A percentile compares a stretch with the other conserved stretches of the same genome.
These are phyloP conservation scores for Podospora pseudoanserina DNA, from an alignment of 495 filamentous ascomycete species.

Conservation along the genomic window DNA sequence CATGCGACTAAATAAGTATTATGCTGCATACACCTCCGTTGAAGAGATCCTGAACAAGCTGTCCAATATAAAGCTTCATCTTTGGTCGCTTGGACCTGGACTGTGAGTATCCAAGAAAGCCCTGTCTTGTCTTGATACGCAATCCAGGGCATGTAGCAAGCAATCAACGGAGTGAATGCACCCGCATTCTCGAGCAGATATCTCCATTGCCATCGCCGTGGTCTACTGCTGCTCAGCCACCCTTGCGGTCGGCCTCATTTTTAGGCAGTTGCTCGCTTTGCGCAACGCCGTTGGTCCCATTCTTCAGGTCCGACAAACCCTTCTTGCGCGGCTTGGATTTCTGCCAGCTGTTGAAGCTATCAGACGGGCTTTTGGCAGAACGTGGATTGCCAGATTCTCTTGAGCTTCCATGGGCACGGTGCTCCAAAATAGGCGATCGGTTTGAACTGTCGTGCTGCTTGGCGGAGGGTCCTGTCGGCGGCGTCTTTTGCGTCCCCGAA, in stretches of 20 bases:
- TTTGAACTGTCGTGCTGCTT: constrained; percentile 25
- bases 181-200: background rate
- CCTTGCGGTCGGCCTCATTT: constrained; percentile 52
- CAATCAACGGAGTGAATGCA: background rate
- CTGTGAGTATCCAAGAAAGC: constrained; percentile 32
- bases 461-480: constrained; percentile 20
- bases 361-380: constrained; percentile 48
- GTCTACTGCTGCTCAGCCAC: constrained; percentile 38
- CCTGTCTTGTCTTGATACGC: background rate
- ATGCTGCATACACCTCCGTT: constrained; percentile 9
- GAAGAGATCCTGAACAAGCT: constrained; percentile 28
- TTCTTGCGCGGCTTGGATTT: constrained; percentile 50
- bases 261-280: constrained; percentile 49
- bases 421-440: constrained; percentile 28
- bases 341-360: constrained; percentile 44
- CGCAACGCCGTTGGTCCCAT: constrained; percentile 30
- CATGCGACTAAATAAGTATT: constrained; percentile 9
- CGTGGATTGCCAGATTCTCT: constrained; percentile 47
- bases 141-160: background rate
- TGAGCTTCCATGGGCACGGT: constrained; percentile 35
- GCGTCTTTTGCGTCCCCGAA: constrained; percentile 22
- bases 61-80: constrained; percentile 27
- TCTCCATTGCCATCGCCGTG: background rate
- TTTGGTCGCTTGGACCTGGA: constrained; percentile 14
- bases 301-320: constrained; percentile 35